A percentile compares a stretch with the other conserved stretches of the same genome.
Evolutionary conservation across 176 grass and related monocot species (phyloP).

Genomic region (Oropetium thomaeum): DNA sequence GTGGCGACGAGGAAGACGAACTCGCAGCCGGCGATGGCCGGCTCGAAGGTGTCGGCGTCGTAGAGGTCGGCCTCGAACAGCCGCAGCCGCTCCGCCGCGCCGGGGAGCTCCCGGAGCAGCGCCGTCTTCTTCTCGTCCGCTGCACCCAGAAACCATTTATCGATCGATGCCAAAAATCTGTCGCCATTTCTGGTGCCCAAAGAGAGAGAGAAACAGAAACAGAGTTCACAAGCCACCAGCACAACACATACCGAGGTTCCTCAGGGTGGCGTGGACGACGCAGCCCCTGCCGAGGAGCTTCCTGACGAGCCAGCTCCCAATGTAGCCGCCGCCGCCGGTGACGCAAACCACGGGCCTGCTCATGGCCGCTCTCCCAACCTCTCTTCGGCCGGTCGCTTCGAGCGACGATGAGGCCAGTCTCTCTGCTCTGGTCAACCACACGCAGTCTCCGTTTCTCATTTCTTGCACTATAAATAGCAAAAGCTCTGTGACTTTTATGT

Average conservation of each 20-base stretch:
- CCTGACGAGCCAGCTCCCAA: constrained; percentile 33
- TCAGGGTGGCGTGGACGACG: constrained; percentile 35
- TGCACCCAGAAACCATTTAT: too few species aligned
- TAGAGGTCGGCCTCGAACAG: constrained; percentile 65
- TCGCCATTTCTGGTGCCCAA: too few species aligned
- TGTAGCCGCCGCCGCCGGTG: constrained; percentile 36
- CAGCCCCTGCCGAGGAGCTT: constrained; percentile 45
- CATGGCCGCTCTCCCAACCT: not conserved
- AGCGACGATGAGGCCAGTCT: too few species aligned
- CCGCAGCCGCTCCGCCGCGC: constrained; percentile 44
- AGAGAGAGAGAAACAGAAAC: not conserved
- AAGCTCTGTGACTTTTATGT: too few species aligned
- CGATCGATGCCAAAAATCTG: too few species aligned
- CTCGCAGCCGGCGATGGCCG: constrained; percentile 52
- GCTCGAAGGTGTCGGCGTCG: constrained; percentile 50
- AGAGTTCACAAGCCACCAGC: too few species aligned
- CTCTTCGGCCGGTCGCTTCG: not conserved
- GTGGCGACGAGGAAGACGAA: constrained; percentile 75
- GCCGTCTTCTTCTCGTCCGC: constrained; percentile 49
- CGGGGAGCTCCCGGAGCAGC: constrained; percentile 37
- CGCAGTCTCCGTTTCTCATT: too few species aligned
- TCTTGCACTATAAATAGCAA: too few species aligned
- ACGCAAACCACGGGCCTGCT: constrained; percentile 26
- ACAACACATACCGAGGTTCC: constrained; percentile 4
- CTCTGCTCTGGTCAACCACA: too few species aligned